Conservation (phyloP, 2,329 filamentous ascomycete genomes). For the Thelonectria olida region DNA sequence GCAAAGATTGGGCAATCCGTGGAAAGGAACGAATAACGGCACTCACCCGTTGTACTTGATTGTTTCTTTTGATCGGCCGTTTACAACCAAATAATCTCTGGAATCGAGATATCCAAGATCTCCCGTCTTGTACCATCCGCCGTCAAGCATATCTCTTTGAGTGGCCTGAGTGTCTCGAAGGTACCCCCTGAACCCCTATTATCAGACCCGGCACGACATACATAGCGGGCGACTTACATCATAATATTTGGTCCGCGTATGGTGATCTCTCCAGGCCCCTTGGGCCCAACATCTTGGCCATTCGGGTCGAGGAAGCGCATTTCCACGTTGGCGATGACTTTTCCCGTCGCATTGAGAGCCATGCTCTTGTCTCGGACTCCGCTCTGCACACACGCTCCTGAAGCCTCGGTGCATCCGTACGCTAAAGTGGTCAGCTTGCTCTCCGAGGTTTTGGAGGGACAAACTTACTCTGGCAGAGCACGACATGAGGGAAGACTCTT, state of each 20-base stretch:
- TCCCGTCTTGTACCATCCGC: neutral
- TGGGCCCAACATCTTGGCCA: neutral
- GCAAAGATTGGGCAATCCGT: no score
- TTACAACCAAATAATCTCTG: neutral
- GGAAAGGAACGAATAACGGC: neutral
- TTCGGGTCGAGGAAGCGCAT: neutral
- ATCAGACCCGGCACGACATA: no score
- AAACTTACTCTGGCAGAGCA: neutral
- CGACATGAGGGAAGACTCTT: neutral
- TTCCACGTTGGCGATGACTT: conserved; percentile 1
- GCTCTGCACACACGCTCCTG: neutral
- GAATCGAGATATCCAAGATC: neutral
- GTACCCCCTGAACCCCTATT: neutral
- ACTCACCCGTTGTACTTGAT: neutral
- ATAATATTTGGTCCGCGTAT: neutral
- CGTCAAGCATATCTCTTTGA: neutral
- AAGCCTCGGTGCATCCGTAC: neutral
- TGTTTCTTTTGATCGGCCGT: neutral
- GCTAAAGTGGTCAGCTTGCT: neutral
- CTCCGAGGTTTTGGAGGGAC: neutral
- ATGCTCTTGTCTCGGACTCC: neutral
- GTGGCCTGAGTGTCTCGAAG: neutral
- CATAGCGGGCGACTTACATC: neutral
- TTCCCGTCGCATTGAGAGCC: neutral
- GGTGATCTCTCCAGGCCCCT: neutral